These are phyloP conservation scores for Fistulina hepatica DNA, from an alignment of 1,284 basidiomycete genomes.

Conservation along the genomic window DNA sequence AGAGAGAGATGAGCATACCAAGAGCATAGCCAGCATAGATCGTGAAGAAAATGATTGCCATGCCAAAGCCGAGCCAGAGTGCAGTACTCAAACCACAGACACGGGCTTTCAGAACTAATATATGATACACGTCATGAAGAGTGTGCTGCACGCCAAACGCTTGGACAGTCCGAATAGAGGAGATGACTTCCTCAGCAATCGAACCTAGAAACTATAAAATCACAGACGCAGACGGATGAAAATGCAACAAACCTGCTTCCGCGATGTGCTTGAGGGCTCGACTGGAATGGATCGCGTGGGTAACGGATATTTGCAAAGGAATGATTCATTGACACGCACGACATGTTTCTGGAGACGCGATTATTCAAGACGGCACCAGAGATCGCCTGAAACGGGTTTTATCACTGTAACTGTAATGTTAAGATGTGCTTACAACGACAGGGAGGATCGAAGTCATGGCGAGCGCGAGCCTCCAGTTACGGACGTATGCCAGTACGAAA, in stretches of 20 bases:
- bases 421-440: too few relatives aligned
- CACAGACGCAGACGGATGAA: too few relatives aligned
- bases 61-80: conserved; percentile 53
- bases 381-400: too few relatives aligned
- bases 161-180: conserved; percentile 82
- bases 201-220: too few relatives aligned
- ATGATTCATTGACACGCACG: too few relatives aligned
- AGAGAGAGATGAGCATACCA: too few relatives aligned
- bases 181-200: conserved; percentile 95
- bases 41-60: conserved; percentile 70
- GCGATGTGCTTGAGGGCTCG: too few relatives aligned
- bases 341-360: too few relatives aligned
- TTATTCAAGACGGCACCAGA: conserved; percentile 62
- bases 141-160: conserved; percentile 80
- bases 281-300: too few relatives aligned
- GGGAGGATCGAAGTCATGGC: conserved; percentile 84
- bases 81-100: conserved; percentile 57
- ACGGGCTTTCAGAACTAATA: conserved; percentile 45
- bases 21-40: neutral
- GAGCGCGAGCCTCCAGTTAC: conserved; percentile 78
- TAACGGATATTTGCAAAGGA: too few relatives aligned
- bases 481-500: conserved; percentile 63
- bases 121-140: conserved; percentile 66
- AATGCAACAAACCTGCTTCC: too few relatives aligned
- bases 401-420: too few relatives aligned